phyloP scores from a whole-genome alignment of 192 early-diverging fungal species.

The Chytriomyces confervae region DNA sequence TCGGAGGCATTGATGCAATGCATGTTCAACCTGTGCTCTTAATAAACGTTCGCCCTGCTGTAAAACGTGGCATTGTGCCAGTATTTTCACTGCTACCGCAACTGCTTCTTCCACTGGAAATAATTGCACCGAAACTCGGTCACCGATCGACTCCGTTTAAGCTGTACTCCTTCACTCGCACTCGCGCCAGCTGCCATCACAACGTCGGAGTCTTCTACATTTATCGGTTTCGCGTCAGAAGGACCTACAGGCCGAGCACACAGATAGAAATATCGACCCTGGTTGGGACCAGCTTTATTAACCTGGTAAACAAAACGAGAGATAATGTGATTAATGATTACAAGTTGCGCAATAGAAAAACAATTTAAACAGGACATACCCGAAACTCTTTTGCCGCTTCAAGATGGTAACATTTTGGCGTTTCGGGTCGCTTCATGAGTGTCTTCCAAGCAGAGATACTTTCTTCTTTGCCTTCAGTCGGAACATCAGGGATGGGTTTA shows the following conservation, averaged over 20 bases:
- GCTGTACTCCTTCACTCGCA: background rate
- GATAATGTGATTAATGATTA: too few relatives aligned
- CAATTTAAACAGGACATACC: too few relatives aligned
- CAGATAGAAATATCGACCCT: conserved; percentile 70
- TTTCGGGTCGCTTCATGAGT: conserved; percentile 52
- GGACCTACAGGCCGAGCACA: conserved; percentile 64
- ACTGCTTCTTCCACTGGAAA: conserved; percentile 51
- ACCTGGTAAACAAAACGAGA: too few relatives aligned
- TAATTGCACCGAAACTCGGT: conserved; percentile 52
- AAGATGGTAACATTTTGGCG: conserved; percentile 70
- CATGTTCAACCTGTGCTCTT: too few relatives aligned
- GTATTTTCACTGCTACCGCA: too few relatives aligned
- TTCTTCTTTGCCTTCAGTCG: background rate
- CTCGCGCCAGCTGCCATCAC: background rate
- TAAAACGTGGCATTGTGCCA: too few relatives aligned
- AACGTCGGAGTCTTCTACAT: background rate
- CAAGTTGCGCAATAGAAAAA: too few relatives aligned
- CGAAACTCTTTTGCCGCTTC: conserved; percentile 66
- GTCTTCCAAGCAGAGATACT: conserved; percentile 61
- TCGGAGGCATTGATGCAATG: too few relatives aligned
- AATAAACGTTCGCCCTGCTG: too few relatives aligned
- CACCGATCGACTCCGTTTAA: conserved; percentile 33
- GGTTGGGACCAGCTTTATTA: conserved; percentile 74
- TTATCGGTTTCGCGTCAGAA: conserved; percentile 20
- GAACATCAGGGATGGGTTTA: background rate